Evolutionary conservation across 1,284 basidiomycete species (phyloP).

Genomic region (Chondrostereum purpureum): DNA sequence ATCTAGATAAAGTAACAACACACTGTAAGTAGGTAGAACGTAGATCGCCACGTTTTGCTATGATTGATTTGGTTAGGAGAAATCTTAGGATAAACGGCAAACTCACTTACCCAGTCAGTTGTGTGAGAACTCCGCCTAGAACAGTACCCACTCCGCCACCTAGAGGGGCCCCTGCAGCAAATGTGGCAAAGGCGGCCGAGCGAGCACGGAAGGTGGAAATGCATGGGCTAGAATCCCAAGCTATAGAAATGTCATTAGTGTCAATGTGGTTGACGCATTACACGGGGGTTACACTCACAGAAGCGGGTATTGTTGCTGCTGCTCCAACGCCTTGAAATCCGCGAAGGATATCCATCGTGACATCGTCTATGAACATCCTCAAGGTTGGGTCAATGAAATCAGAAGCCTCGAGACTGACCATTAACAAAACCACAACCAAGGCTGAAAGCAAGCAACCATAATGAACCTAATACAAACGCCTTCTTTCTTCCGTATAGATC

Average conservation of each 20-base stretch:
- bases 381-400: not conserved
- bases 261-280: not conserved
- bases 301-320: constrained; percentile 64
- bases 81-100: constrained; percentile 1
- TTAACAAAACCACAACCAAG: constrained; percentile 49
- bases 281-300: constrained; percentile 48
- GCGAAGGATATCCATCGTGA: constrained; percentile 58
- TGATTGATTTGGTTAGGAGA: constrained; percentile 2
- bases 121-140: constrained; percentile 64
- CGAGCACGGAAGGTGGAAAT: constrained; percentile 64
- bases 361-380: constrained; percentile 31
- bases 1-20: constrained; percentile 38
- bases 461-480: constrained; percentile 50
- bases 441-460: constrained; percentile 39
- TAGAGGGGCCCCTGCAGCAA: constrained; percentile 74
- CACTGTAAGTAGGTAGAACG: constrained; percentile 24
- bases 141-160: constrained; percentile 66
- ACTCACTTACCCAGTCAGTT: constrained; percentile 43
- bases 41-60: constrained; percentile 34
- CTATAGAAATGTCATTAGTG: constrained; percentile 24
- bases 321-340: constrained; percentile 66
- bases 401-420: constrained; percentile 26
- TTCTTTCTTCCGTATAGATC: constrained; percentile 68
- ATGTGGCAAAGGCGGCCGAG: constrained; percentile 70
- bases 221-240: constrained; percentile 72